Evolutionary conservation across 768 basidiomycete genomes (phyloP).

Genomic region (Lentinula boryana): DNA sequence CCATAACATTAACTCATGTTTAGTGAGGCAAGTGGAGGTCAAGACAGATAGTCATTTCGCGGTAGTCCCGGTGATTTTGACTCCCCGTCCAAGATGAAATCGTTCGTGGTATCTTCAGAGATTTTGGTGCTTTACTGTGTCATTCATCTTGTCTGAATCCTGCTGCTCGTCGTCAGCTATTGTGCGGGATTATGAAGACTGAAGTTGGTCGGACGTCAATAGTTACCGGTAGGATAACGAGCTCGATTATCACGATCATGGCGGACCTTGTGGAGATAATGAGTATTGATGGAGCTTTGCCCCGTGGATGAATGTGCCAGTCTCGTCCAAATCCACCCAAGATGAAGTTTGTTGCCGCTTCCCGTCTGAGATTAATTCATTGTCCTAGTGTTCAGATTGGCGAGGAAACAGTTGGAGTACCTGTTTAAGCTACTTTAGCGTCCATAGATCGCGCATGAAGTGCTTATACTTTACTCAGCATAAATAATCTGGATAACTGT

Average conservation of each 20-base stretch:
- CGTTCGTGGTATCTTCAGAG: too few relatives aligned
- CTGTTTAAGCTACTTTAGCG: not conserved
- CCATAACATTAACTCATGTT: too few relatives aligned
- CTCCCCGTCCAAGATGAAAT: too few relatives aligned
- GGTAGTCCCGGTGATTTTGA: too few relatives aligned
- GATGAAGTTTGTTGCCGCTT: not conserved
- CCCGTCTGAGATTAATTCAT: not conserved
- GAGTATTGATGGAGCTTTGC: not conserved
- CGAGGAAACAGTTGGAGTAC: not conserved
- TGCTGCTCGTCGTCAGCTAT: too few relatives aligned
- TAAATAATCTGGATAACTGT: not conserved
- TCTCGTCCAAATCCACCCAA: not conserved
- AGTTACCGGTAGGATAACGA: not conserved
- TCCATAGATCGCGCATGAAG: not conserved
- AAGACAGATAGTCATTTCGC: too few relatives aligned
- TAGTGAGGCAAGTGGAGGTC: too few relatives aligned
- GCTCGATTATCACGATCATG: not conserved
- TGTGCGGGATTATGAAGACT: too few relatives aligned
- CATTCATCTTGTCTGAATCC: too few relatives aligned
- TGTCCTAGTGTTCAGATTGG: not conserved
- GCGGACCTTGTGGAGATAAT: not conserved
- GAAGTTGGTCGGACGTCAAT: too few relatives aligned
- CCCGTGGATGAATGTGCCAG: not conserved
- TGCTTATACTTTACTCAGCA: not conserved
- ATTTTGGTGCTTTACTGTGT: too few relatives aligned